These are phyloP conservation scores for Mycocentrospora acerina DNA, from an alignment of 2,329 filamentous ascomycete genomes.

Conservation along the genomic window DNA sequence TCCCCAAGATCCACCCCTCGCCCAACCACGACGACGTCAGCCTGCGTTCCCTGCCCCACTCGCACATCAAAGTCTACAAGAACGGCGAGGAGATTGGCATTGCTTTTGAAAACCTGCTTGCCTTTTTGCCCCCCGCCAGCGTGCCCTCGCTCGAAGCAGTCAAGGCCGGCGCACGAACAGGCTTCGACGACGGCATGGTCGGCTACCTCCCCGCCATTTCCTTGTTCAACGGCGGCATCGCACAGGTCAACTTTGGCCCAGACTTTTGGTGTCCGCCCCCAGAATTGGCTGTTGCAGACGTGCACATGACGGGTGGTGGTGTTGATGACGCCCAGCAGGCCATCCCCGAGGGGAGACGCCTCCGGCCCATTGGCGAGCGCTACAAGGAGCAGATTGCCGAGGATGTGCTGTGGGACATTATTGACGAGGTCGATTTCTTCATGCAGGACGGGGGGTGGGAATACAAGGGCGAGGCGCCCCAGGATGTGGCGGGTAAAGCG, in stretches of 20 bases:
- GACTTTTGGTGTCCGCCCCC: constrained; percentile 85
- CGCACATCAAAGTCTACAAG: constrained; percentile 86
- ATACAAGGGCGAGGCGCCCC: constrained; percentile 39
- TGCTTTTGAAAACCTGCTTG: constrained; percentile 81
- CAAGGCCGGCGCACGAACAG: constrained; percentile 75
- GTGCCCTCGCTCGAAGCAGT: constrained; percentile 67
- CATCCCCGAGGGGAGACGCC: constrained; percentile 31
- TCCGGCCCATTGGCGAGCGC: constrained; percentile 70
- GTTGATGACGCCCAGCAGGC: constrained; percentile 8
- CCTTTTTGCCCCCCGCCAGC: constrained; percentile 89
- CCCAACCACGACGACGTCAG: constrained; percentile 72
- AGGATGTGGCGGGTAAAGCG: constrained; percentile 35
- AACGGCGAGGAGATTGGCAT: constrained; percentile 86
- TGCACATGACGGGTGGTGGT: constrained; percentile 29
- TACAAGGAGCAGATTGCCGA: constrained; percentile 94
- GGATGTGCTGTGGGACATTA: constrained; percentile 87
- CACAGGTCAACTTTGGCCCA: constrained; percentile 91
- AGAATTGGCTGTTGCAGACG: constrained; percentile 39
- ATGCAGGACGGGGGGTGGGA: constrained; percentile 62
- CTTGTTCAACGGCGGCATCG: constrained; percentile 86
- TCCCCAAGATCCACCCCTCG: constrained; percentile 68
- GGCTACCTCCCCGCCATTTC: constrained; percentile 95
- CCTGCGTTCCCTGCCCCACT: constrained; percentile 84
- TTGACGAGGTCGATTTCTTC: constrained; percentile 94
- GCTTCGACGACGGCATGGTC: constrained; percentile 89